Conservation (phyloP, 192 early-diverging fungal genomes). For the Coemansia sp. region DNA sequence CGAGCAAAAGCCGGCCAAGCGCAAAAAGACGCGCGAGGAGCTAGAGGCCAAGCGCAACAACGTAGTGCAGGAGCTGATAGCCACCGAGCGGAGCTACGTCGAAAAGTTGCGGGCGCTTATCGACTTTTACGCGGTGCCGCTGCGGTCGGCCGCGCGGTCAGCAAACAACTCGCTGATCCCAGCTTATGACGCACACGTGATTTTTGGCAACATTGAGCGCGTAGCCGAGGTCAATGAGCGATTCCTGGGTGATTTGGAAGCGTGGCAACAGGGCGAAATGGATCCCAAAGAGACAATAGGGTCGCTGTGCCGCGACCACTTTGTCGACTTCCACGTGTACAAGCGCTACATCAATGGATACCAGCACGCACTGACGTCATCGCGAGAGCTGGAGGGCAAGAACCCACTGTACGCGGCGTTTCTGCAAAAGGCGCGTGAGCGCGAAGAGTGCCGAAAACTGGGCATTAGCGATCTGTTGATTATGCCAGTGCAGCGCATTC, state of each 20-base stretch:
- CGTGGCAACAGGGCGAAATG: constrained; percentile 36
- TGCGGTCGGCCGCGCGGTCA: constrained; percentile 55
- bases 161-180: constrained; percentile 58
- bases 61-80: constrained; percentile 61
- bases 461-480: constrained; percentile 72
- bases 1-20: constrained; percentile 17
- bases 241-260: constrained; percentile 58
- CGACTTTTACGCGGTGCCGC: constrained; percentile 57
- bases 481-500: constrained; percentile 76
- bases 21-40: constrained; percentile 46
- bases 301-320: constrained; percentile 57
- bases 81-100: constrained; percentile 64
- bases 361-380: constrained; percentile 57
- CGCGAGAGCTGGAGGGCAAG: constrained; percentile 56
- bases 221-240: constrained; percentile 56
- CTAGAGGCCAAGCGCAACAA: constrained; percentile 52
- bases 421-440: constrained; percentile 56
- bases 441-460: constrained; percentile 62
- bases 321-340: constrained; percentile 63
- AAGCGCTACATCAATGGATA: constrained; percentile 65
- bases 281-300: constrained; percentile 55
- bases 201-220: constrained; percentile 65
- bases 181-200: constrained; percentile 58
- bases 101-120: constrained; percentile 58
- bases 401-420: constrained; percentile 58